Evolutionary conservation across 164 flowering plant species (phyloP).

Genomic region (Chimonanthus praecox): DNA sequence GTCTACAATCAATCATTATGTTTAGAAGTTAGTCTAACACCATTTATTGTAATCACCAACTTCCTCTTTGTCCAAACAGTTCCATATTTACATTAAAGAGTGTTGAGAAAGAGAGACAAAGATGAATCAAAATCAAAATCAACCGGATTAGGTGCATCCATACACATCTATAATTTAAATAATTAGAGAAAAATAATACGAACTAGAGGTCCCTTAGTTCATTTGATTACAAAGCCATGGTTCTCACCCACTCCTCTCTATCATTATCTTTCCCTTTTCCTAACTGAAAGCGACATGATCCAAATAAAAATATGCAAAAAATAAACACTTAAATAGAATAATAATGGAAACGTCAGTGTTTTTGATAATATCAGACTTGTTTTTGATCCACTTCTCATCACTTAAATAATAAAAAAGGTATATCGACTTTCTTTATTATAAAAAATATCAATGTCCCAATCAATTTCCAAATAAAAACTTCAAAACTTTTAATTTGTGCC

Average conservation of each 20-base stretch:
- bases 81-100: neutral
- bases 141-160: slow-evolving; percentile 24
- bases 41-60: slow-evolving; percentile 1
- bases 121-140: slow-evolving; percentile 4
- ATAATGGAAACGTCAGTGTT: neutral
- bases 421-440: too few relatives aligned
- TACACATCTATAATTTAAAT: slow-evolving; percentile 17
- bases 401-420: neutral
- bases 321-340: neutral
- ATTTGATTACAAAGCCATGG: slow-evolving; percentile 9
- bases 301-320: neutral
- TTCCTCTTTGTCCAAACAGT: slow-evolving; percentile 3
- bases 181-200: neutral
- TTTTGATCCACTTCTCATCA: neutral
- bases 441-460: too few relatives aligned
- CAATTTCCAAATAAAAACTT: neutral
- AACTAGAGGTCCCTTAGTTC: neutral
- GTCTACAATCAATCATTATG: slow-evolving; percentile 3
- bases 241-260: slow-evolving; percentile 21
- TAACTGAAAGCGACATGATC: slow-evolving; percentile 14
- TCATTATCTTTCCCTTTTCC: slow-evolving; percentile 18
- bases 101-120: neutral
- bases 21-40: slow-evolving; percentile 9
- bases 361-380: neutral
- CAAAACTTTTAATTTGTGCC: neutral